Percentiles rank a stretch among this genome's conserved stretches.
Evolutionary conservation across 1,139 yeast species (phyloP).

Genomic region (Blastobotrys illinoisensis): DNA sequence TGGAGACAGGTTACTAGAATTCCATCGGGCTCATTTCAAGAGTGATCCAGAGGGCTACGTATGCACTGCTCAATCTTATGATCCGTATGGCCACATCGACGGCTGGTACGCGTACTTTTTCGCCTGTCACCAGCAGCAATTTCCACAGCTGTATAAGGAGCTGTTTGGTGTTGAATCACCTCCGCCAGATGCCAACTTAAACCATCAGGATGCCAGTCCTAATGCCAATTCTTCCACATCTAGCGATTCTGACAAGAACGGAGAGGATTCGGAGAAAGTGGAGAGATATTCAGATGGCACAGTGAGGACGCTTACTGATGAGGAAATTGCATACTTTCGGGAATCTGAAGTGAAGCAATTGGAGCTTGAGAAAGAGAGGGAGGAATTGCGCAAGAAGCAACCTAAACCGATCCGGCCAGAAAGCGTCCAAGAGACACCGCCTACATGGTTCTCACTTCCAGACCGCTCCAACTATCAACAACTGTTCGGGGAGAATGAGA

Average conservation of each 20-base stretch:
- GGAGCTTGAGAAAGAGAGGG: background rate
- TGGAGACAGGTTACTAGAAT: background rate
- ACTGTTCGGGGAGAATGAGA: constrained; percentile 16
- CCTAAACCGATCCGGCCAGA: background rate
- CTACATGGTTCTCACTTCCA: constrained; percentile 12
- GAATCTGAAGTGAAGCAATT: constrained; percentile 18
- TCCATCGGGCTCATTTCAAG: background rate
- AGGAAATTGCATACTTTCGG: constrained; percentile 25
- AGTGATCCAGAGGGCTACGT: background rate
- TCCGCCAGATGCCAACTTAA: background rate
- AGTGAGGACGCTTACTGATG: constrained; percentile 24
- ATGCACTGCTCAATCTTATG: background rate
- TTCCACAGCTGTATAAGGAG: background rate
- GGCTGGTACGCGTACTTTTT: background rate
- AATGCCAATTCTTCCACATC: too few relatives aligned
- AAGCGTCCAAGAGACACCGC: constrained; percentile 16
- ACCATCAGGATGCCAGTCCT: too few relatives aligned
- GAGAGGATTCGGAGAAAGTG: background rate
- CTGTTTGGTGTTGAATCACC: background rate
- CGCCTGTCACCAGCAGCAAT: background rate
- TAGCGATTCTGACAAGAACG: too few relatives aligned
- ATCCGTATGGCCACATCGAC: background rate
- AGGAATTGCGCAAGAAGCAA: background rate
- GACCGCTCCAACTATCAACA: constrained; percentile 7
- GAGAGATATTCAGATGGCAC: constrained; percentile 23